phyloP scores from a whole-genome alignment of 495 filamentous ascomycete genomes.

The Trichoderma asperelloides region DNA sequence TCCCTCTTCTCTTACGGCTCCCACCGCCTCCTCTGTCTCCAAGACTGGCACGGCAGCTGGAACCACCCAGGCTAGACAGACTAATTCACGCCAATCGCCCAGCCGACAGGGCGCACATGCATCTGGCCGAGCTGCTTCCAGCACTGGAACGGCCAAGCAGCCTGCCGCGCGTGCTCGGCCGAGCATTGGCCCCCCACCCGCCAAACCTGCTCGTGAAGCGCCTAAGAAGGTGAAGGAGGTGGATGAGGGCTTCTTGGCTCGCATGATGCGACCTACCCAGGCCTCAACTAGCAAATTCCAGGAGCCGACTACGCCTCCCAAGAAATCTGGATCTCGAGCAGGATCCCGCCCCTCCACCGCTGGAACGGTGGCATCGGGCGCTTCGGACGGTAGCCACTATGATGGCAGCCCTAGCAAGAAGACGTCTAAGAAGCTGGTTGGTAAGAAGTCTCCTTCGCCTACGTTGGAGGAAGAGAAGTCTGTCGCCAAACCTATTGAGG shows the following conservation, averaged over 20 bases:
- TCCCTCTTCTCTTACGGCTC: constrained; percentile 51
- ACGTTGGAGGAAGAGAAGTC: constrained; percentile 18
- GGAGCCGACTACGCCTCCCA: constrained; percentile 41
- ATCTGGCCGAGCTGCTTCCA: constrained; percentile 21
- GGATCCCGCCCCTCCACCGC: constrained; percentile 14
- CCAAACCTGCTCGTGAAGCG: constrained; percentile 28
- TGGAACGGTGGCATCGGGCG: neutral
- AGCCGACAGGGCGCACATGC: constrained; percentile 22
- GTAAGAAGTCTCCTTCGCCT: constrained; percentile 15
- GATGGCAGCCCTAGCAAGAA: constrained; percentile 17
- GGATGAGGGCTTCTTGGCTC: constrained; percentile 71
- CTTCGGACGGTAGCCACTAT: constrained; percentile 16
- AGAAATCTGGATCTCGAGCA: constrained; percentile 20
- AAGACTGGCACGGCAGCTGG: constrained; percentile 34
- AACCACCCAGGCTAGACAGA: constrained; percentile 28
- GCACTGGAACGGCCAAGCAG: constrained; percentile 24
- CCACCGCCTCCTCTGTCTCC: constrained; percentile 51
- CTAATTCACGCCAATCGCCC: constrained; percentile 18
- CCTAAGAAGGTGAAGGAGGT: constrained; percentile 39
- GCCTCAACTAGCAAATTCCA: constrained; percentile 67
- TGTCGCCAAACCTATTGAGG: constrained; percentile 8
- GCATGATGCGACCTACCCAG: constrained; percentile 89
- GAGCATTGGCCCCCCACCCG: constrained; percentile 42
- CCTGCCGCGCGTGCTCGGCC: constrained; percentile 36
- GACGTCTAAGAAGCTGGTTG: neutral